Evolutionary conservation across 2,329 filamentous ascomycete genomes (phyloP).

Genomic region (Fusarium sp.): DNA sequence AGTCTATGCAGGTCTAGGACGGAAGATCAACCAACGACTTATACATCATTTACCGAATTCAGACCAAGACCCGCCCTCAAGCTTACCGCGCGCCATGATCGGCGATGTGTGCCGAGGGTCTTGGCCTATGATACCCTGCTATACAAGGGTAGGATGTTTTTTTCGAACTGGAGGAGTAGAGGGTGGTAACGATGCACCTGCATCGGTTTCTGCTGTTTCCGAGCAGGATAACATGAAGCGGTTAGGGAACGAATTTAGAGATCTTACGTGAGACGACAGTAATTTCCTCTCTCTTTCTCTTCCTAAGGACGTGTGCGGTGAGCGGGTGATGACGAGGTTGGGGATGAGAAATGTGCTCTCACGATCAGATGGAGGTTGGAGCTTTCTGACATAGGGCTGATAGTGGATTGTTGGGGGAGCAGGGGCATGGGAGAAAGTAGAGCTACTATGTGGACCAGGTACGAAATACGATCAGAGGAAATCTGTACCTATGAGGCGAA

Average conservation of each 20-base stretch:
- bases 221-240: constrained; percentile 3
- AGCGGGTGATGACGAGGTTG: constrained; percentile 39
- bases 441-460: neutral
- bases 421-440: neutral
- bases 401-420: constrained; percentile 4
- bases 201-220: constrained; percentile 1
- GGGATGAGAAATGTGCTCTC: constrained; percentile 6
- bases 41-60: constrained; percentile 21
- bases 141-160: neutral
- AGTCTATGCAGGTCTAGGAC: constrained; percentile 24
- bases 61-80: neutral
- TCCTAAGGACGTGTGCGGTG: constrained; percentile 11
- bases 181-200: constrained; percentile 17
- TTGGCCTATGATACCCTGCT: constrained; percentile 22
- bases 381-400: constrained; percentile 31
- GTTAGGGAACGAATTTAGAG: constrained; percentile 36
- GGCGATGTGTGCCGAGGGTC: constrained; percentile 29
- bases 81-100: constrained; percentile 24
- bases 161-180: constrained; percentile 7
- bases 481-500: neutral
- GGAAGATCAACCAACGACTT: constrained; percentile 25
- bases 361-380: constrained; percentile 6
- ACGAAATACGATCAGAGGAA: constrained; percentile 13
- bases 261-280: constrained; percentile 46
- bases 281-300: neutral